Evolutionary conservation across 148 eudicot genomes (phyloP), one percentile per base, ranked within the genome.

Genomic region (Fagopyrum esculentum): DNA sequence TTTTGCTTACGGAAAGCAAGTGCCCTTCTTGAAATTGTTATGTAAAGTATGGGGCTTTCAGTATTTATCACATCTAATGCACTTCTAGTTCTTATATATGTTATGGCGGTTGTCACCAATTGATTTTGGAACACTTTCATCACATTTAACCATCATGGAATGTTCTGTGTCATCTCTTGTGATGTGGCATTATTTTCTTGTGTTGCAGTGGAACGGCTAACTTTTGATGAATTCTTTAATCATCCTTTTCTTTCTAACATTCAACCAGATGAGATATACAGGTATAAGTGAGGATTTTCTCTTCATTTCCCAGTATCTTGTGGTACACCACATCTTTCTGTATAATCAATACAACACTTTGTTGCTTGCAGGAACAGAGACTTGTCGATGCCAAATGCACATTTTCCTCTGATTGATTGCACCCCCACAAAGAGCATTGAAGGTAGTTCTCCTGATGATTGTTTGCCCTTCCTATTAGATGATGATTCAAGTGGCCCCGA

Each of bases 211-310:
- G 98, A 94, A 77, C 87, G 98, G 19, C 79, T 94, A 78, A 91
- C 97, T 74, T 94, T 91, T 81, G 98, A 90, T 75, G 98, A 94
- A 81, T 94, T 94, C 81, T 94, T 94, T 79, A 91, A 86, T 82
- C 98, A 94, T 76, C 90, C 95, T 47, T 94, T 88, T 86, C 84
- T 94, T 50, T 81, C 84, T 60, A 84, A 79, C 74, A 80, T 69
- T 76, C 86, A 82, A 74, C 82, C 86, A 26, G 81, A 74, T 80
- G 88, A 88, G 74, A 80, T 73, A 29, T 80, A 78, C 56, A 84
- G 97, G 98, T 94, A 88, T 66, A 66, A 66, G n/a, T 35, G 45
- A 12, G 69, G 13, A 19, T 59, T 64, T 64, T 60, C 0, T 5
- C 16, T 16, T 35, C 9, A 11, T 64, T 64, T 64, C 29, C 69